phyloP scores from a whole-genome alignment of 2,329 filamentous ascomycete species.

The Nakataea oryzae region DNA sequence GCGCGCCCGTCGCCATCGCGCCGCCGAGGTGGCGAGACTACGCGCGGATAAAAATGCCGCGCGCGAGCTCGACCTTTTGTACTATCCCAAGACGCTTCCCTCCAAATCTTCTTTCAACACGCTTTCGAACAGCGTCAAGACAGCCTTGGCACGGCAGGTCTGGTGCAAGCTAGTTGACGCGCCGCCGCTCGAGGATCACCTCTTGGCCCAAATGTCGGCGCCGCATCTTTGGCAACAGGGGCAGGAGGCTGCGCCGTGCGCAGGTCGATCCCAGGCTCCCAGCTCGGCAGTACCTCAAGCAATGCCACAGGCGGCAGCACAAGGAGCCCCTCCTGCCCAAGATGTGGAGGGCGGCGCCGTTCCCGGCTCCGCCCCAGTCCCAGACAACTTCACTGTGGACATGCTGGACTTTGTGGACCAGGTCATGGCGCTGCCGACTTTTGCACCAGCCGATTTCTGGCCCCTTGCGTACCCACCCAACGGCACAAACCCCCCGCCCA shows the following conservation, averaged over 20 bases:
- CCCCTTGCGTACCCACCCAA: conserved; percentile 8
- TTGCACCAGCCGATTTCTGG: conserved; percentile 24
- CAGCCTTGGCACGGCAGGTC: conserved; percentile 33
- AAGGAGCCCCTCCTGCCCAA: too few relatives aligned
- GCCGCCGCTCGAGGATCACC: conserved; percentile 10
- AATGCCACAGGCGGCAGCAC: background rate
- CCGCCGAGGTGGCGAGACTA: conserved; percentile 37
- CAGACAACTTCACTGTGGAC: background rate
- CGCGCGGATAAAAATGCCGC: conserved; percentile 36
- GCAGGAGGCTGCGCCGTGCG: background rate
- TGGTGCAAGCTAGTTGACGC: conserved; percentile 39
- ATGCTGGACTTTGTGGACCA: conserved; percentile 21
- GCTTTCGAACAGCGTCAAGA: conserved; percentile 33
- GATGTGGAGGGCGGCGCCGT: too few relatives aligned
- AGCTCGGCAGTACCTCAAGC: background rate
- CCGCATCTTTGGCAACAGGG: background rate
- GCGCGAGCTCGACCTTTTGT: conserved; percentile 35
- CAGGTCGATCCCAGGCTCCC: too few relatives aligned
- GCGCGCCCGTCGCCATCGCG: conserved; percentile 40
- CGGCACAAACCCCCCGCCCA: background rate
- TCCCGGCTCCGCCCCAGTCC: too few relatives aligned
- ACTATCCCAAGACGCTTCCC: conserved; percentile 31
- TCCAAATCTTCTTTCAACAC: conserved; percentile 40
- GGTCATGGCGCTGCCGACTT: conserved; percentile 24
- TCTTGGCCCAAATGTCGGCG: background rate